These are phyloP conservation scores for Geotrichum phurueaensis DNA, from an alignment of 1,139 yeast genomes.

Conservation along the genomic window DNA sequence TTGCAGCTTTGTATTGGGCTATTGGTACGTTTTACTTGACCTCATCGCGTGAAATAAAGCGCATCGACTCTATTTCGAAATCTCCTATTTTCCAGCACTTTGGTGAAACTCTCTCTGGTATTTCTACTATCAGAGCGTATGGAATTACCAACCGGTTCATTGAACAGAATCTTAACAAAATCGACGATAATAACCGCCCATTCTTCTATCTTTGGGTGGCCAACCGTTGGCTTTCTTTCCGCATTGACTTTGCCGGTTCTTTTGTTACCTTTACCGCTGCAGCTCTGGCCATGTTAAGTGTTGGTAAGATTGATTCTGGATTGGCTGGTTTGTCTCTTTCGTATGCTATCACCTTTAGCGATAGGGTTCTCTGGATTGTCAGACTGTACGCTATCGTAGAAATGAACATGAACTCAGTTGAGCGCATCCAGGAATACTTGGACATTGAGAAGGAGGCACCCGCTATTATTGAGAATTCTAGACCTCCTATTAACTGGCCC, in stretches of 20 bases:
- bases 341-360: constrained; percentile 85
- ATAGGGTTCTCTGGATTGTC: constrained; percentile 86
- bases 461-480: constrained; percentile 53
- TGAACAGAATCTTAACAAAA: constrained; percentile 68
- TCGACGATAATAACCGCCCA: constrained; percentile 84
- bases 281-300: constrained; percentile 59
- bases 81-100: constrained; percentile 97
- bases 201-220: constrained; percentile 94
- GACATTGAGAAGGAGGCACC: constrained; percentile 84
- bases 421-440: constrained; percentile 78
- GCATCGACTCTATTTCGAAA: constrained; percentile 80
- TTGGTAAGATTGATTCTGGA: constrained; percentile 77
- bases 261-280: constrained; percentile 78
- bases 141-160: constrained; percentile 87
- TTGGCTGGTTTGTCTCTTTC: constrained; percentile 91
- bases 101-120: constrained; percentile 86
- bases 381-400: constrained; percentile 84
- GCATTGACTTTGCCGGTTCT: constrained; percentile 83
- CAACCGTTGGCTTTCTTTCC: constrained; percentile 86
- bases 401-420: constrained; percentile 95
- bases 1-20: constrained; percentile 55
- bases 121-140: constrained; percentile 91
- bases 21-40: constrained; percentile 74
- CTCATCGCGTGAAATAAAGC: constrained; percentile 84
- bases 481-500: constrained; percentile 83